These are phyloP conservation scores for Laburnicola sp. DNA, from an alignment of 2,329 filamentous ascomycete species.

Conservation along the genomic window DNA sequence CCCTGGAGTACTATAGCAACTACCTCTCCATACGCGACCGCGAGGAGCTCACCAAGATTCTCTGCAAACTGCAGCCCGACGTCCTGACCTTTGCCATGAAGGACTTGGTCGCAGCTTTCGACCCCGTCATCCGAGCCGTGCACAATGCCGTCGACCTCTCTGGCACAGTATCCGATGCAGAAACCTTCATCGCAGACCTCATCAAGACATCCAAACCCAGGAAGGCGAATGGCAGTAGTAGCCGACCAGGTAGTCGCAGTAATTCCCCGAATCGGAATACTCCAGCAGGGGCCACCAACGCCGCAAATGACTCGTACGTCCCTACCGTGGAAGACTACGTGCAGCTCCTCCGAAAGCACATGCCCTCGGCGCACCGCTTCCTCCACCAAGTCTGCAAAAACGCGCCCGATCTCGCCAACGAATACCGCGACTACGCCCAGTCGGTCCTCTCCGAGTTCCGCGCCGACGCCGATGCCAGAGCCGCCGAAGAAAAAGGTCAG, in stretches of 20 bases:
- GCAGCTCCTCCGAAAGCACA: conserved; percentile 65
- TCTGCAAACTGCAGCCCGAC: conserved; percentile 72
- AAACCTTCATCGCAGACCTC: conserved; percentile 71
- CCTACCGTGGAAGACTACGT: conserved; percentile 75
- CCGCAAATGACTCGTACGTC: conserved; percentile 21
- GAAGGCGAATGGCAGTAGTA: conserved; percentile 33
- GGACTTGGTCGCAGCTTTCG: conserved; percentile 68
- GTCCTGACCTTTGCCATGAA: conserved; percentile 69
- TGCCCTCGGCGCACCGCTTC: conserved; percentile 67
- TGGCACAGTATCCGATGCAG: conserved; percentile 67
- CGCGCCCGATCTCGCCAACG: conserved; percentile 65
- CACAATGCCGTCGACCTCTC: conserved; percentile 73
- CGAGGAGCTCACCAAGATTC: conserved; percentile 66
- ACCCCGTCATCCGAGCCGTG: conserved; percentile 72
- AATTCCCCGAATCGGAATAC: conserved; percentile 19
- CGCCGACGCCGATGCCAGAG: conserved; percentile 25
- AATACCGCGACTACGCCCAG: conserved; percentile 65
- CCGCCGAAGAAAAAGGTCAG: conserved; percentile 24
- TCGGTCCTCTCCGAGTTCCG: conserved; percentile 61
- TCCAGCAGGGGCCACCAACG: conserved; percentile 29
- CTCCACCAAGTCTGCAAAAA: conserved; percentile 70
- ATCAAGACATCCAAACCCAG: conserved; percentile 58
- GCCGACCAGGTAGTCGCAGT: conserved; percentile 25
- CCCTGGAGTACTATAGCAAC: conserved; percentile 70
- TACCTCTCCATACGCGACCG: conserved; percentile 73